Conservation (phyloP, 257 asterid genomes). For the Rauvolfia tetraphylla region DNA sequence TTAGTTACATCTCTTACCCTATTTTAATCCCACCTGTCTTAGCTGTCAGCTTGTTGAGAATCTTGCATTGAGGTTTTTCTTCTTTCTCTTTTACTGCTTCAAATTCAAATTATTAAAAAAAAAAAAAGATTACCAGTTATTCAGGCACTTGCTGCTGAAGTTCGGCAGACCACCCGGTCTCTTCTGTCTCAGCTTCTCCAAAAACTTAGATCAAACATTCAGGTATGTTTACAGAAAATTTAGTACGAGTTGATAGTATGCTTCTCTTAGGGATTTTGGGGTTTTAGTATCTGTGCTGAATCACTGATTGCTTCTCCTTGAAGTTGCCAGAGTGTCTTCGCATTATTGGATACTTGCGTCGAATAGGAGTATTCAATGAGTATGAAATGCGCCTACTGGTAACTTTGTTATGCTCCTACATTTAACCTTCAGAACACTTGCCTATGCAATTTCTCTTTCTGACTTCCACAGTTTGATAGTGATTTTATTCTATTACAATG, state of each 20-base stretch:
- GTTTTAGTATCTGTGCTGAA: constrained; percentile 1
- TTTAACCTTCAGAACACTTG: background rate
- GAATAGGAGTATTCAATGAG: constrained; percentile 90
- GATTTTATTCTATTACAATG: constrained; percentile 10
- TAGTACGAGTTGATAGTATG: background rate
- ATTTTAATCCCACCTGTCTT: constrained; percentile 19
- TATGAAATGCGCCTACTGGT: constrained; percentile 99
- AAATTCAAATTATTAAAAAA: background rate
- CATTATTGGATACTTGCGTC: constrained; percentile 90
- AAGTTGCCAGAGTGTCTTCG: constrained; percentile 99
- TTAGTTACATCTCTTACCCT: constrained; percentile 42
- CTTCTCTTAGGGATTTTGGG: background rate
- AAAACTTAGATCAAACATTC: constrained; percentile 94
- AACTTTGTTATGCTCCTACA: constrained; percentile 11
- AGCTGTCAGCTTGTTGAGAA: constrained; percentile 19
- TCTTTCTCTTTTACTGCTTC: constrained; percentile 20
- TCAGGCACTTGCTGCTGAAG: constrained; percentile 93
- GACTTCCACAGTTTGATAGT: constrained; percentile 25
- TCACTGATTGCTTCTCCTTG: constrained; percentile 17
- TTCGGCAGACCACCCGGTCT: constrained; percentile 86
- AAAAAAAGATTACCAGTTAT: constrained; percentile 80
- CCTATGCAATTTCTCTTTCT: background rate
- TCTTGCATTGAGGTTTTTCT: background rate
- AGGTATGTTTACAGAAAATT: constrained; percentile 44
- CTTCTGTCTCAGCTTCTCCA: constrained; percentile 95